Evolutionary conservation across 2,329 filamentous ascomycete genomes (phyloP).

Genomic region (Trichoderma oligosporum): DNA sequence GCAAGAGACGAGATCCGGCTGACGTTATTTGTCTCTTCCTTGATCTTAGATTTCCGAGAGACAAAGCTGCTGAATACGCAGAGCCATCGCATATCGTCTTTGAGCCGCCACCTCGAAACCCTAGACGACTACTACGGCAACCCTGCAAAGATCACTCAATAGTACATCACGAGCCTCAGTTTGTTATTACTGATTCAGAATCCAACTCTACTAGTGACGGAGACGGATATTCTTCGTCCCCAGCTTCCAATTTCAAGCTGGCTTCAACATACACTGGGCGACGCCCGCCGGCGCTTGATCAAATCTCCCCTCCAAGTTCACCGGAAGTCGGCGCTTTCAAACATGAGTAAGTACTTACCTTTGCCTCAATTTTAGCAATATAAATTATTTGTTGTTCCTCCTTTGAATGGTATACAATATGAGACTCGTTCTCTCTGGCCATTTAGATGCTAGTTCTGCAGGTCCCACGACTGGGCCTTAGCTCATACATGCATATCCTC

Average conservation of each 20-base stretch:
- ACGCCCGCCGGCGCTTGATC: slow-evolving; percentile 41
- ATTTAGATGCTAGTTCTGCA: no score
- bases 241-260: slow-evolving; percentile 38
- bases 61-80: not conserved
- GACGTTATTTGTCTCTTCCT: slow-evolving; percentile 8
- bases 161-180: slow-evolving; percentile 37
- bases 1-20: slow-evolving; percentile 11
- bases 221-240: slow-evolving; percentile 22
- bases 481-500: no score
- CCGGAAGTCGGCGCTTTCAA: slow-evolving; percentile 43
- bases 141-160: slow-evolving; percentile 43
- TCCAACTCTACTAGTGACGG: slow-evolving; percentile 31
- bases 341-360: slow-evolving; percentile 39
- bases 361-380: not conserved
- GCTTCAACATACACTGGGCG: slow-evolving; percentile 29
- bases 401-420: no score
- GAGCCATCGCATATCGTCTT: slow-evolving; percentile 28
- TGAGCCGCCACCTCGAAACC: slow-evolving; percentile 37
- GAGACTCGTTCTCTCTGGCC: not conserved
- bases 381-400: not conserved
- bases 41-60: not conserved
- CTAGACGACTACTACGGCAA: slow-evolving; percentile 30
- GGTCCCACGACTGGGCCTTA: no score
- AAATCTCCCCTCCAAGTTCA: slow-evolving; percentile 56
- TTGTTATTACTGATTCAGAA: slow-evolving; percentile 19